Base-by-base conservation (phyloP, 495 filamentous ascomycete species). In the Daldinia concentrica region DNA sequence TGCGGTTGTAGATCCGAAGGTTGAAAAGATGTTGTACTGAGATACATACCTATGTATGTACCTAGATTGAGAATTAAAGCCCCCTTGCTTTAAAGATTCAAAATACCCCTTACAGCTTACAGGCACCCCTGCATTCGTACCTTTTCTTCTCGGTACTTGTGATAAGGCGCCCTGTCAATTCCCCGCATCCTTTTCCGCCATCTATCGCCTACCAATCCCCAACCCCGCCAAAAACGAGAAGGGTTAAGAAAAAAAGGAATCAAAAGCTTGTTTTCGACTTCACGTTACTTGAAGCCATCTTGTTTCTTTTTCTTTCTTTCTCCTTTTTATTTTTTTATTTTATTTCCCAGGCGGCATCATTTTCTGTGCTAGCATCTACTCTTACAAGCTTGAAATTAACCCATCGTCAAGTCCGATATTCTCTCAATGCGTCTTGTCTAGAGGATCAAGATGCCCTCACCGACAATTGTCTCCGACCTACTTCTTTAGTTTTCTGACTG, bases 151-250 rank as follows among this genome's bases (percentile, higher is more conserved):
- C 43, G 17, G 43, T 41, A 41, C 39, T 41, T 41, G 37, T n/a
- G 37, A 39, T n/a, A n/a, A 6, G 37, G 15, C 17, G 14, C 15
- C 34, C 34, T 36, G 34, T 36, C 34, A 22, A 48, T 52, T 52
- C 48, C 48, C 48, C 48, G 48, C 48, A 52, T 27, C 26, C 7
- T 45, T 39, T 34, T 14, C 12, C 34, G 3, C 3, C 48, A 9
- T 27, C 48, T 52, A 24, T 22, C 22, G n/a, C n/a, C n/a, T 12
- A 52, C 27, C 27, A 29, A 27, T 5, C 2, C 24, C 48, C 48
- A 52, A 52, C 48, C 48, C 48, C 48, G 48, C 48, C 48, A 26
- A 52, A 52, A 52, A 52, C 19, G 2, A 45, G 41, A 45, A 45
- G 41, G 41, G 19, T 11, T 9, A 48, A 45, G 11, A 48, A 48